A percentile compares a stretch with the other conserved stretches of the same genome.
Evolutionary conservation across 805 yeast genomes (phyloP).

Genomic region (Metschnikowia arizonensis): DNA sequence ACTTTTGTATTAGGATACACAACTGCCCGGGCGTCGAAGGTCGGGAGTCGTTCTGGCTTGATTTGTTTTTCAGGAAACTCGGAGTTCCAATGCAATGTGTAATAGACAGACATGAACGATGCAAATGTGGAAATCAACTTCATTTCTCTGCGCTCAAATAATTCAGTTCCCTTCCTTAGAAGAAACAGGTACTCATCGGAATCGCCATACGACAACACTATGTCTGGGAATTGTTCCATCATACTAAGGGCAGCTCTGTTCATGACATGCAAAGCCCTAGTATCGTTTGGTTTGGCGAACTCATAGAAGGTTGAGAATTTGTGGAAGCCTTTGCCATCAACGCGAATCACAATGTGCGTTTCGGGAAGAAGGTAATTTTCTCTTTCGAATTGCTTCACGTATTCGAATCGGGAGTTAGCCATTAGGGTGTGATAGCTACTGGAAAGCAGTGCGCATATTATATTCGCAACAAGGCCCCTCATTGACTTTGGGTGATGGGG

Average conservation of each 20-base stretch:
- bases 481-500: neutral
- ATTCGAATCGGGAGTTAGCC: constrained; percentile 88
- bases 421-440: constrained; percentile 25
- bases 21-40: constrained; percentile 89
- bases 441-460: neutral
- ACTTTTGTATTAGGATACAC: constrained; percentile 62
- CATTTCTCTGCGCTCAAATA: constrained; percentile 80
- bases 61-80: constrained; percentile 51
- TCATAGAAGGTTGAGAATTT: constrained; percentile 68
- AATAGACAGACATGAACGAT: constrained; percentile 74
- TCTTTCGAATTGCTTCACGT: constrained; percentile 76
- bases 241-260: constrained; percentile 71
- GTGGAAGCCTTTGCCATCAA: constrained; percentile 95
- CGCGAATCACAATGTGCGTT: constrained; percentile 75
- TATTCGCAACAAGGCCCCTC: neutral
- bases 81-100: constrained; percentile 62
- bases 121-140: constrained; percentile 81
- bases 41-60: constrained; percentile 58
- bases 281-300: constrained; percentile 86
- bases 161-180: constrained; percentile 53
- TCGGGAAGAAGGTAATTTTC: constrained; percentile 72
- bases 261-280: constrained; percentile 71
- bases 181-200: constrained; percentile 92
- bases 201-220: constrained; percentile 85
- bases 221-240: constrained; percentile 63